Conservation (phyloP, 345 rosid species). For the rapeseed (Brassica napus) region DNA sequence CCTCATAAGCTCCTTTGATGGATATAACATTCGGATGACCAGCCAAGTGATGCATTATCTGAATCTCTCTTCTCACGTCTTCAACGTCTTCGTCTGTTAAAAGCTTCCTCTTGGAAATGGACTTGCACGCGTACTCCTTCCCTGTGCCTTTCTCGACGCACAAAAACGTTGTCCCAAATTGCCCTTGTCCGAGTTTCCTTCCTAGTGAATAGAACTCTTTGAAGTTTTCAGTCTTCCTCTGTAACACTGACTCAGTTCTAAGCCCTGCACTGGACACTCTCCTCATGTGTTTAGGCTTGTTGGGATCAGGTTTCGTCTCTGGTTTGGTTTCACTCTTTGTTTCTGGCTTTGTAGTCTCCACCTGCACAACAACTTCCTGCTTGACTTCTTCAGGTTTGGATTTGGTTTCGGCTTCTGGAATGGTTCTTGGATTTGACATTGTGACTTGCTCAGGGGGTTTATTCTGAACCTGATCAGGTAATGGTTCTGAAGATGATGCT, state of each 20-base stretch:
- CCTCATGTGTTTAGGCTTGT: background rate
- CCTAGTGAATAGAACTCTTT: background rate
- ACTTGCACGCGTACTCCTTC: background rate
- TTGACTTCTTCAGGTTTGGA: conserved; percentile 26
- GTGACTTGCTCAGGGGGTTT: conserved; percentile 72
- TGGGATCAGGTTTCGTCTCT: background rate
- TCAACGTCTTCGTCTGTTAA: background rate
- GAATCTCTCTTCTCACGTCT: background rate
- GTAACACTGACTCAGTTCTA: background rate
- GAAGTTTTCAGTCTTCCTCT: background rate
- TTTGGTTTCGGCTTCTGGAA: conserved; percentile 17
- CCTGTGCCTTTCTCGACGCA: background rate
- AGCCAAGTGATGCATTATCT: conserved; percentile 4
- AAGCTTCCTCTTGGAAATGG: background rate
- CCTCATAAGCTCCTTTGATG: background rate
- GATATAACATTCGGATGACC: background rate
- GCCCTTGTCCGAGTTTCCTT: background rate
- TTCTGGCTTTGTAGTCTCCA: conserved; percentile 44
- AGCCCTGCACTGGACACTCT: background rate
- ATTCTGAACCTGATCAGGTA: conserved; percentile 47
- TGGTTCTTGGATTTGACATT: conserved; percentile 41
- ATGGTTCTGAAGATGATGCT: conserved; percentile 35
- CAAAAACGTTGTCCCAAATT: background rate
- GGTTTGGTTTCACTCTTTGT: conserved; percentile 14
- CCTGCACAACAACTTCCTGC: conserved; percentile 40